A percentile compares a stretch with the other conserved stretches of the same genome.
Conservation (phyloP, 768 basidiomycete genomes). For the Lentinula detonsa region DNA sequence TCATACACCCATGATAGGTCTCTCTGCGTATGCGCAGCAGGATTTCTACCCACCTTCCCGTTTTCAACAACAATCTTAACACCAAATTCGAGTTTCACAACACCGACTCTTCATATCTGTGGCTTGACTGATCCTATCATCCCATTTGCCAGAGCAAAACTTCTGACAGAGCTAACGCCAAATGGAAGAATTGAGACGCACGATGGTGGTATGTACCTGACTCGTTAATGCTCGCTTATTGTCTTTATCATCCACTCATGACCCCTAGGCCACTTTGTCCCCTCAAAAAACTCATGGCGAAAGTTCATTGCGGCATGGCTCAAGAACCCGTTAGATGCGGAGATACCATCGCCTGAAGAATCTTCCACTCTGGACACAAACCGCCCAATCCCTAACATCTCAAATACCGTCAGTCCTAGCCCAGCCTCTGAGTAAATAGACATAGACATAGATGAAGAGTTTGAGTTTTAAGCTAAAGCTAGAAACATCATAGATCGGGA, state of each 20-base stretch:
- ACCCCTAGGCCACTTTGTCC: slow-evolving; percentile 72
- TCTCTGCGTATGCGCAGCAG: slow-evolving; percentile 71
- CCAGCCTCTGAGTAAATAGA: not conserved
- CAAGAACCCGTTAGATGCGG: slow-evolving; percentile 34
- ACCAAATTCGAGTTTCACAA: slow-evolving; percentile 38
- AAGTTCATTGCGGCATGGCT: slow-evolving; percentile 69
- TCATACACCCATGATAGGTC: slow-evolving; percentile 28
- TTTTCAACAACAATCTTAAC: slow-evolving; percentile 44
- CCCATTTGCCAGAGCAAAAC: slow-evolving; percentile 56
- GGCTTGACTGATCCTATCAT: slow-evolving; percentile 76
- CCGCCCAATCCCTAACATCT: not conserved
- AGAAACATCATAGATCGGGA: too few species aligned
- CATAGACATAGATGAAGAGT: not conserved
- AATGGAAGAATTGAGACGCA: slow-evolving; percentile 68
- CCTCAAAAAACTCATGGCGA: slow-evolving; percentile 71
- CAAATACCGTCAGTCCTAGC: not conserved
- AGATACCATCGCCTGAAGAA: slow-evolving; percentile 40
- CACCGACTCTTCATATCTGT: slow-evolving; percentile 73
- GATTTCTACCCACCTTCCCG: slow-evolving; percentile 52
- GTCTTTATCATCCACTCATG: not conserved
- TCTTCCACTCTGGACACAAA: not conserved
- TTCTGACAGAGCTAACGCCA: slow-evolving; percentile 46
- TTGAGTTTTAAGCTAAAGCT: too few species aligned
- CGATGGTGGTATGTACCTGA: slow-evolving; percentile 57
- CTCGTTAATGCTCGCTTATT: not conserved